phyloP scores from a whole-genome alignment of 2,329 filamentous ascomycete species.

The Clonostachys byssicola region DNA sequence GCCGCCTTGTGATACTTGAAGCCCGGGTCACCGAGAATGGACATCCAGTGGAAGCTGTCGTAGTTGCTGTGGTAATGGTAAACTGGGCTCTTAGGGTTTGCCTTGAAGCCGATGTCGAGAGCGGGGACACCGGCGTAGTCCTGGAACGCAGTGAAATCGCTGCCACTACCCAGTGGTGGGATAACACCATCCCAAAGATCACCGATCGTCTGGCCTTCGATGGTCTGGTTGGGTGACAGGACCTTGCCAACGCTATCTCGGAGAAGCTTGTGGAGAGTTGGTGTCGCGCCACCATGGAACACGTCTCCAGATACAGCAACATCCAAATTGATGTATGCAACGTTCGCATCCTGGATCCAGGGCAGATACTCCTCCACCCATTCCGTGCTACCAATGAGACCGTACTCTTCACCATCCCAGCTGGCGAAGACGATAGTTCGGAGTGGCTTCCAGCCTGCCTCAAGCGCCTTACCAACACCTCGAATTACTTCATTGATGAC shows the following conservation, averaged over 20 bases:
- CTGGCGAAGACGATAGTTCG: slow-evolving; percentile 88
- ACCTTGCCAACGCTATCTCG: slow-evolving; percentile 62
- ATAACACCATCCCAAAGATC: slow-evolving; percentile 64
- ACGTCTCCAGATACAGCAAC: slow-evolving; percentile 62
- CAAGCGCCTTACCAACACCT: slow-evolving; percentile 67
- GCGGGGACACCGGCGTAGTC: slow-evolving; percentile 66
- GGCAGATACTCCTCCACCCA: slow-evolving; percentile 89
- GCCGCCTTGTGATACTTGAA: slow-evolving; percentile 64
- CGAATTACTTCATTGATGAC: slow-evolving; percentile 75
- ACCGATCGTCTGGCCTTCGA: slow-evolving; percentile 64
- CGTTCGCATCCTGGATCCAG: slow-evolving; percentile 68
- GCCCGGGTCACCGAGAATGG: slow-evolving; percentile 67
- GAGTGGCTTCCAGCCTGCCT: slow-evolving; percentile 55
- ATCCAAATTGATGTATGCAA: slow-evolving; percentile 87
- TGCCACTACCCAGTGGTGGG: slow-evolving; percentile 65
- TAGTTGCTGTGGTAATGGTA: slow-evolving; percentile 92
- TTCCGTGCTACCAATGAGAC: slow-evolving; percentile 80
- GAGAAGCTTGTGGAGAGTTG: slow-evolving; percentile 70
- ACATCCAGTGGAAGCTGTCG: slow-evolving; percentile 89
- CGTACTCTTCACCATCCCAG: slow-evolving; percentile 84
- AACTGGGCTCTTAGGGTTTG: slow-evolving; percentile 40
- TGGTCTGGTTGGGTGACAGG: slow-evolving; percentile 72
- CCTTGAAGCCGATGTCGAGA: slow-evolving; percentile 58
- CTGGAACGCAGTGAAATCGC: slow-evolving; percentile 72
- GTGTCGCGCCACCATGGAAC: slow-evolving; percentile 66